Base-by-base conservation (phyloP, 208 protist genomes). In the Sergeia podlipaevii region DNA sequence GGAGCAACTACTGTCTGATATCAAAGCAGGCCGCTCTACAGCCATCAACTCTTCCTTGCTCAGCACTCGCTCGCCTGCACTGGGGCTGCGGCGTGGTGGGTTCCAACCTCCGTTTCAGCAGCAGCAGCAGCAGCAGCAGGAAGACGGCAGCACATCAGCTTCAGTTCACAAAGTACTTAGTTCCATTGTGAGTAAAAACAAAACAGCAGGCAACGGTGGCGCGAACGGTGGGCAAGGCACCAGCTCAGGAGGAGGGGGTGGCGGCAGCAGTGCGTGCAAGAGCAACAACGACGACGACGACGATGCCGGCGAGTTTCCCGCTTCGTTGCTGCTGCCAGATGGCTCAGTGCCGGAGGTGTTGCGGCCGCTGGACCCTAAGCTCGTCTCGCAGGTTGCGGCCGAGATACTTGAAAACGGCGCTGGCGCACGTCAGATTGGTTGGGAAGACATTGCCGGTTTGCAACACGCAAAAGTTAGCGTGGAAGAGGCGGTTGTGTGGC, bases 401-500 rank as follows among this genome's bases (percentile, higher is more conserved):
- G 84, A 91, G 37, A 91, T 91, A 10, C 39, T 91, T 5, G 79
- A 91, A 44, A 26, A 65, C 54, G 73, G 74, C 11, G 70, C 75
- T 5, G 77, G 74, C 0, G 68, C 69, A 8, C 48, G 41, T 26
- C 58, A 51, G 44, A 61, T 89, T 26, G 71, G 83, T 13, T 92
- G 85, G 81, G 70, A 87, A 52, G 85, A 89, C 57, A 89, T 92
- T 39, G 85, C 78, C 2, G 85, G 85, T 13, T 70, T 92, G 7
- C 60, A 83, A 52, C 65, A 89, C 67, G 85, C 79, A n/a, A 92
- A 92, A 76, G 43, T 58, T 4, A 86, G 77, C 34, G 73, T 93
- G n/a, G 74, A 89, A 64, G 76, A 89, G 61, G 77, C 77, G 4
- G 84, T 89, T 60, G 73, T 90, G 41, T 89, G 79, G 82, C 85